These are phyloP conservation scores for Raddia distichophylla DNA, from an alignment of 176 grass and related monocot genomes.

Conservation along the genomic window DNA sequence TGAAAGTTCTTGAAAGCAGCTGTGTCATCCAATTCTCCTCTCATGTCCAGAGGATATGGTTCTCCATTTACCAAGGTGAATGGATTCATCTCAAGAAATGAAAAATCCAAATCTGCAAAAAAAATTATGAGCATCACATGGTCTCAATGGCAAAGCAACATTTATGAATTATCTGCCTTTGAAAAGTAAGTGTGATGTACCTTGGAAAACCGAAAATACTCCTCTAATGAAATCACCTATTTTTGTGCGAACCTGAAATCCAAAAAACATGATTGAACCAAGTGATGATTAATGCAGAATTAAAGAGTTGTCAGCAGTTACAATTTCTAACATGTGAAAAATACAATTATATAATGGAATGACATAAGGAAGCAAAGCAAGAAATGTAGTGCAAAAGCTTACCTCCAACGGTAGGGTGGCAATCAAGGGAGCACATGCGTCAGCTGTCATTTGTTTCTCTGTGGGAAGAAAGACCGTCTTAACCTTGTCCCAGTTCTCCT, in stretches of 20 bases:
- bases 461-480: constrained; percentile 83
- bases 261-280: neutral
- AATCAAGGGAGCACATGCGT: constrained; percentile 83
- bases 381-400: constrained; percentile 4
- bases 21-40: constrained; percentile 97
- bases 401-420: constrained; percentile 96
- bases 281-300: constrained; percentile 17
- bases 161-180: neutral
- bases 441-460: constrained; percentile 75
- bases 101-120: constrained; percentile 95
- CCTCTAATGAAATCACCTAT: constrained; percentile 89
- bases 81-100: constrained; percentile 98
- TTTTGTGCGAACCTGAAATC: constrained; percentile 80
- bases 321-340: constrained; percentile 3
- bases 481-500: constrained; percentile 99
- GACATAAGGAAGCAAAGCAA: neutral
- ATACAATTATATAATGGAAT: neutral
- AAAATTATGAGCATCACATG: constrained; percentile 22
- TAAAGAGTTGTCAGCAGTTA: neutral
- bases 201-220: constrained; percentile 92
- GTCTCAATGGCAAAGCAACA: constrained; percentile 1
- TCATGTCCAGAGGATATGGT: constrained; percentile 96
- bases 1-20: constrained; percentile 99
- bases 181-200: constrained; percentile 44
- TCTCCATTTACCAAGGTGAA: constrained; percentile 92